These are phyloP conservation scores for Daldinia childiae DNA, from an alignment of 495 filamentous ascomycete genomes.

Conservation along the genomic window DNA sequence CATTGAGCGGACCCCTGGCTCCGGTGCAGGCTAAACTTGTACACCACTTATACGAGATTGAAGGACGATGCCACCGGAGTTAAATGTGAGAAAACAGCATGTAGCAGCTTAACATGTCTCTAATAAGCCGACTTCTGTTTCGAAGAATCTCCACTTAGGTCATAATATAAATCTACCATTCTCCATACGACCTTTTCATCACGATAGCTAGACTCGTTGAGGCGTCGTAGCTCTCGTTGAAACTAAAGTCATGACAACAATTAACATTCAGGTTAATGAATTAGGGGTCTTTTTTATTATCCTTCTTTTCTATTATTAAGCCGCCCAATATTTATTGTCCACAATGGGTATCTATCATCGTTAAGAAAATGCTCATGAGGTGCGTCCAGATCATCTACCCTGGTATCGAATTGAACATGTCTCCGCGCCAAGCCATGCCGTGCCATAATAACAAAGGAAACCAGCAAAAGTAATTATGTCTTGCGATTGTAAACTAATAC, in stretches of 20 bases:
- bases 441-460: conserved; percentile 1
- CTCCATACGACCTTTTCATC: no score
- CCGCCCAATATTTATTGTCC: conserved; percentile 15
- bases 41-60: conserved; percentile 17
- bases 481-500: neutral
- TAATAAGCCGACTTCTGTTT: neutral
- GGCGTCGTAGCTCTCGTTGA: neutral
- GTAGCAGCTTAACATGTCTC: neutral
- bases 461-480: neutral
- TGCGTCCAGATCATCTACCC: conserved; percentile 28
- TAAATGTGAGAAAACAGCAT: neutral
- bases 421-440: conserved; percentile 1
- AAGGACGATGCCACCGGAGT: neutral
- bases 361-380: conserved; percentile 14
- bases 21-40: conserved; percentile 26
- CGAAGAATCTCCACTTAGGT: neutral
- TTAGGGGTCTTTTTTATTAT: neutral
- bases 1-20: conserved; percentile 17
- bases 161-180: neutral
- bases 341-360: conserved; percentile 36
- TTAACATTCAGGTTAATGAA: neutral
- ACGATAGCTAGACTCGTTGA: neutral
- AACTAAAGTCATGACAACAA: neutral
- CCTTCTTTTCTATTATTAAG: neutral
- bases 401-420: conserved; percentile 18